Base-by-base conservation (phyloP, 1,284 basidiomycete genomes). In the Bondarzewia mesenterica region DNA sequence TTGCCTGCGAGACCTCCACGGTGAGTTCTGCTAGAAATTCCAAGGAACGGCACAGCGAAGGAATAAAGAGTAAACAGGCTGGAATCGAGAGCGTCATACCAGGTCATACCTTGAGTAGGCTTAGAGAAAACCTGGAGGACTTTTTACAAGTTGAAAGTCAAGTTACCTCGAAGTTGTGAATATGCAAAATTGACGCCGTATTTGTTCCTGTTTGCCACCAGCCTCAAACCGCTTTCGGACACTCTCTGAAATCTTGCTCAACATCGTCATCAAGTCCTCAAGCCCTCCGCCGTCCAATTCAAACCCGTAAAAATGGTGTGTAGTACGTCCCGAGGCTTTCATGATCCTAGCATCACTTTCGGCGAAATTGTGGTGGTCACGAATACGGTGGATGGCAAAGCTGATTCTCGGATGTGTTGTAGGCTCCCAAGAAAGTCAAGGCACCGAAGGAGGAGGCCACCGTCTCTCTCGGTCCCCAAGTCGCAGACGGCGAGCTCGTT, bases 401-500 rank as follows among this genome's bases (percentile, higher is more conserved):
- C 71, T 74, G 60, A 73, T 61, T 5, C 41, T 41, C 48, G 64
- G 73, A 74, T 74, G 67, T 48, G 25, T 51, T 25, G 23, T 67
- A 89, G 86, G 70, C 86, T 54, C 86, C 86, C 68, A 89, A 86
- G 72, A 87, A 85, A 75, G 73, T 69, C 66, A 87, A 85, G 59
- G 78, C 78, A 58, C 85, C 83, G 4, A 46, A 46, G 68, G 86
- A 90, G 71, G 85, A 88, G 63, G 77, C 75, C 64, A 78, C 86
- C 59, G 88, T 93, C 62, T 83, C 85, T 50, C 89, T 96, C 68
- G 93, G 93, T 58, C 93, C 93, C 60, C 87, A 95, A 67, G 89
- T 94, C 61, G 85, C 87, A 56, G 93, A 96, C 67, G 93, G 93
- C 66, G 93, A 96, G 73, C 84, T 89, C 63, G 91, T 94, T 46